Base-by-base conservation (phyloP, 495 filamentous ascomycete genomes). In the Daldinia grandis region DNA sequence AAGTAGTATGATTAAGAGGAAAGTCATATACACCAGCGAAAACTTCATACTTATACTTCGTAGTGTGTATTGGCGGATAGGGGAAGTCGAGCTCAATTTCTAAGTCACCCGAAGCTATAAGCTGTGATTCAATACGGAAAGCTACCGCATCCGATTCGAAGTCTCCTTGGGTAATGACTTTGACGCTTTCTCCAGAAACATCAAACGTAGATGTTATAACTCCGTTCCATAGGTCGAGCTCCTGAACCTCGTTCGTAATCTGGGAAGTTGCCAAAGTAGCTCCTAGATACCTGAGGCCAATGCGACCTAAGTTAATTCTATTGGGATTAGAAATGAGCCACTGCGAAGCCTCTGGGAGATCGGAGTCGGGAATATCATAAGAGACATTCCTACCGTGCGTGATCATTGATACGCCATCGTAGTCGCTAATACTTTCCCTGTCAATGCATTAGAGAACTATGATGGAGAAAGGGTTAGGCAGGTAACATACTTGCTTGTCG, bases 311-410 rank as follows among this genome's bases (percentile, higher is more conserved):
- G 67, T 87, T 82, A 38, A 87, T 76, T 12, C 81, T 73, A 54
- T 82, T 80, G 5, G 81, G 80, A 47, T 83, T 83, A 49, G 76
- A 71, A 37, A 81, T 82, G 49, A 83, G 59, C 81, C 81, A 83
- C 56, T 81, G 77, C 12, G 78, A 80, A 35, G 78, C 76, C 28
- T 72, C 66, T 31, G 74, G 72, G 47, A 82, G 76, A 1, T 74
- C 69, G 2, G 81, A 74, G 56, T 82, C 81, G 3, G 80, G 80
- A 31, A 82, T 76, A 53, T 76, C 77, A 64, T 83, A 83, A n/a
- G 79, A 80, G 19, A 83, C 74, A 17, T 81, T 75, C 57, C 78
- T 69, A 5, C 73, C 81, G 50, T 82, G 78, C 12, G 80, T 80
- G 66, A 75, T 78, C 75, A 77, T 80, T 5, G 19, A n/a, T 38